Evolutionary conservation across 768 basidiomycete genomes (phyloP), one percentile per base, ranked within the genome.

Genomic region (Podaxis sp.): DNA sequence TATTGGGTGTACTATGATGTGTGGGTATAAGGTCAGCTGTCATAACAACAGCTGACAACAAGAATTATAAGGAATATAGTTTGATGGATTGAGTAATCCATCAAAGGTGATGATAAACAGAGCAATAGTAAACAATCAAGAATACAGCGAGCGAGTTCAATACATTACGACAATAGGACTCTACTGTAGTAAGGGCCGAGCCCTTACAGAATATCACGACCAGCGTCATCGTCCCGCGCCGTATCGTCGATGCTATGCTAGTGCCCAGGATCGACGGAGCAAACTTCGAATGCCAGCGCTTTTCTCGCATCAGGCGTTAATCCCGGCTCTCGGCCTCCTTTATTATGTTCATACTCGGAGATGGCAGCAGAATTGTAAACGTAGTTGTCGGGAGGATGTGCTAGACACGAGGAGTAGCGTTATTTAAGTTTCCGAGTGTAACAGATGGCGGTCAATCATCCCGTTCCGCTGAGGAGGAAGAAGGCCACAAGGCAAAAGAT

Each of bases 391-490:
- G 5, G 15, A 4, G 20, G 5, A 46, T 17, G n/a, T 6, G 20
- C 7, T 46, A 3, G 33, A 33, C 8, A 8, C 2, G 26, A 41
- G 4, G 24, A n/a, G 13, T 12, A 22, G 22, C n/a, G 44, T 22
- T 62, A 54, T 26, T 55, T 62, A 3, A 24, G 46, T 44, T 58
- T 59, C 7, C 66, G 66, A 2, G 60, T 65, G 22, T 55, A 61
- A 30, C 66, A 67, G 0, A 64, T 64, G 26, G 62, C 49, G 36
- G 63, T 51, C 4, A 61, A 36, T 64, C 61, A 67, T 7, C 53
- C 30, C 8, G 48, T 4, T 12, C 24, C 50, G 0, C 51, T 46
- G 51, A 64, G 28, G 17, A 37, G 6, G 12, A 64, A 20, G 8
- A 65, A 17, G 12, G 50, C 56, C 12, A 55, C 28, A 17, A 64